Evolutionary conservation across 768 basidiomycete species (phyloP), one percentile per base, ranked within the genome.

Genomic region (Hydnomerulius pinastri): DNA sequence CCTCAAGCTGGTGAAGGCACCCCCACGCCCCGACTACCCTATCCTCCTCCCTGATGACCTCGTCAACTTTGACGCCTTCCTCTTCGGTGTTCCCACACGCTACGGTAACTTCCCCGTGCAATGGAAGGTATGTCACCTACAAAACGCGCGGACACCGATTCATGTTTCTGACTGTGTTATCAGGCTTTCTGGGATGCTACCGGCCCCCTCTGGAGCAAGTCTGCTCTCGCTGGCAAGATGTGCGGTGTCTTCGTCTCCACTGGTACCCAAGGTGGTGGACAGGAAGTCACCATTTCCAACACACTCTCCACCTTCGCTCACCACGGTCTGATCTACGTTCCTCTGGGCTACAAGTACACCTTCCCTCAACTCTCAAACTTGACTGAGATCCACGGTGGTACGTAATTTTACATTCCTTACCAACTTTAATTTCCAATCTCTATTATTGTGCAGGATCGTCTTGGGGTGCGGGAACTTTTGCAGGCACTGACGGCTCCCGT

Each of bases 391-490:
- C 78, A 73, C 56, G 77, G 77, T 43, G 78, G 78, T 74, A 54
- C 63, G 73, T 64, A 23, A 8, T 29, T 29, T 43, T 23, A 12
- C 12, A 17, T 35, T 12, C 43, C 17, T 11, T 18, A 20, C 32
- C 27, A 15, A 41, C 21, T 21, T 18, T 48, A 42, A 30, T 30
- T 38, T 18, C 12, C 38, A n/a, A 4, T 13, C 5, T 40, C 12
- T 23, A 12, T 25, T 23, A 13, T 15, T 6, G 2, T 39, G n/a
- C n/a, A 85, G 87, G 88, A 38, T 85, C 86, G 17, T 79, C 91
- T 1, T 94, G 85, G 81, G 91, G 91, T 56, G 83, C 87, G n/a
- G 89, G 86, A 39, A 86, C 86, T 27, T 73, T 80, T 57, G 75
- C 85, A 11, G 75, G 73, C 37, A 61, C 68, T 8, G 76, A 78